These are phyloP conservation scores for Cicer bijugum DNA, from an alignment of 306 rosid genomes.

Conservation along the genomic window DNA sequence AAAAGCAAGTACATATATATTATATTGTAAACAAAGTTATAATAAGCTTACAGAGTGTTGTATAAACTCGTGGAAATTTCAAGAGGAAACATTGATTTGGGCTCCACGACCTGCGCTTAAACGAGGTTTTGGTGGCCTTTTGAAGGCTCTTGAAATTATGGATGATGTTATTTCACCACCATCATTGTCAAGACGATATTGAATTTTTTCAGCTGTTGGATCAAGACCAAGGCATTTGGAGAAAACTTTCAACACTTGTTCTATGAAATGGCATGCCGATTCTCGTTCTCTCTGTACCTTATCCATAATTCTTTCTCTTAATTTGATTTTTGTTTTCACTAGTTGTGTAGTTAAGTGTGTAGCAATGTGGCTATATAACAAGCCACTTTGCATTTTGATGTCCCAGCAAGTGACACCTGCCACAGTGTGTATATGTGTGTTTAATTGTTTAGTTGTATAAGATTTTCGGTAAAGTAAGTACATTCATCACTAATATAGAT, in stretches of 20 bases:
- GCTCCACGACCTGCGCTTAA: slow-evolving; percentile 50
- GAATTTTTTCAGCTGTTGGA: slow-evolving; percentile 8
- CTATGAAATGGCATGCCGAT: slow-evolving; percentile 48
- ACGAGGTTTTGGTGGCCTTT: slow-evolving; percentile 51
- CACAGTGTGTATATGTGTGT: neutral
- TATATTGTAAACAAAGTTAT: neutral
- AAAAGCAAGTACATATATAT: neutral
- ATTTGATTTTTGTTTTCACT: neutral
- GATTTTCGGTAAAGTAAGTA: neutral
- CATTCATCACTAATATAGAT: neutral
- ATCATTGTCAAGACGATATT: slow-evolving; percentile 22
- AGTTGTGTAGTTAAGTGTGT: neutral
- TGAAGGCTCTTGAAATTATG: slow-evolving; percentile 34
- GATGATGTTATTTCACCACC: slow-evolving; percentile 34
- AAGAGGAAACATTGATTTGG: slow-evolving; percentile 49
- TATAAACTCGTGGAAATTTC: neutral
- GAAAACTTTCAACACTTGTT: slow-evolving; percentile 49
- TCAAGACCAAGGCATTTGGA: slow-evolving; percentile 53
- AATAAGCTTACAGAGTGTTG: neutral
- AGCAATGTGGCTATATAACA: neutral
- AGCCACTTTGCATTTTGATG: neutral
- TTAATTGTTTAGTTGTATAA: neutral
- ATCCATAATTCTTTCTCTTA: slow-evolving; percentile 37
- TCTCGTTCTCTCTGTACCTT: slow-evolving; percentile 44
- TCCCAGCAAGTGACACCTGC: neutral